A percentile compares a stretch with the other conserved stretches of the same genome.
Evolutionary conservation across 2,329 filamentous ascomycete species (phyloP).

Genomic region (Leptographium lundbergii): DNA sequence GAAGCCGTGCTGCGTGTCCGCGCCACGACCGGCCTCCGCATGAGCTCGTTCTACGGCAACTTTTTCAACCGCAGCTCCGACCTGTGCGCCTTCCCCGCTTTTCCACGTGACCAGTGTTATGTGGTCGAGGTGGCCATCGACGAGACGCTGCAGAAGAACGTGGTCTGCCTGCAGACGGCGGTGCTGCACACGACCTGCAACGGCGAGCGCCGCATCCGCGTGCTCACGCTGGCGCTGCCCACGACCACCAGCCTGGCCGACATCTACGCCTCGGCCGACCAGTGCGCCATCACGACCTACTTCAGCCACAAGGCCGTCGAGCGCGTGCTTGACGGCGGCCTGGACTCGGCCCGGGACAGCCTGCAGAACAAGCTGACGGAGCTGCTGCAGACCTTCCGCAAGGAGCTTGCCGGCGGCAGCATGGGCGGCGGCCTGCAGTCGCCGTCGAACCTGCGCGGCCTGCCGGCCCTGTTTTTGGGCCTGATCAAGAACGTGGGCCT

Average conservation of each 20-base stretch:
- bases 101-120: conserved; percentile 93
- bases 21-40: conserved; percentile 84
- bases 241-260: conserved; percentile 86
- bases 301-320: conserved; percentile 98
- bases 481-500: conserved; percentile 94
- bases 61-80: conserved; percentile 99
- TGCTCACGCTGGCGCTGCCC: conserved; percentile 83
- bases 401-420: conserved; percentile 89
- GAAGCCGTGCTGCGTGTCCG: conserved; percentile 93
- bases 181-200: conserved; percentile 97
- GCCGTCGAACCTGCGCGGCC: conserved; percentile 76
- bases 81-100: conserved; percentile 93
- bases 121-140: conserved; percentile 98
- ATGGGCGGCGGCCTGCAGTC: conserved; percentile 93
- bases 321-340: conserved; percentile 60
- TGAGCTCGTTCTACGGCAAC: conserved; percentile 98
- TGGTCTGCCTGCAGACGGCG: conserved; percentile 85
- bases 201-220: conserved; percentile 86
- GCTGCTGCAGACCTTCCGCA: conserved; percentile 88
- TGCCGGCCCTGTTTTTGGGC: conserved; percentile 84
- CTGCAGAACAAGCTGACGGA: conserved; percentile 87
- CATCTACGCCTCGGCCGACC: conserved; percentile 88
- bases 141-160: conserved; percentile 80
- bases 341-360: conserved; percentile 84
- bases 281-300: conserved; percentile 83